phyloP scores from a whole-genome alignment of 2,329 filamentous ascomycete species.

The Colletotrichum sojae region DNA sequence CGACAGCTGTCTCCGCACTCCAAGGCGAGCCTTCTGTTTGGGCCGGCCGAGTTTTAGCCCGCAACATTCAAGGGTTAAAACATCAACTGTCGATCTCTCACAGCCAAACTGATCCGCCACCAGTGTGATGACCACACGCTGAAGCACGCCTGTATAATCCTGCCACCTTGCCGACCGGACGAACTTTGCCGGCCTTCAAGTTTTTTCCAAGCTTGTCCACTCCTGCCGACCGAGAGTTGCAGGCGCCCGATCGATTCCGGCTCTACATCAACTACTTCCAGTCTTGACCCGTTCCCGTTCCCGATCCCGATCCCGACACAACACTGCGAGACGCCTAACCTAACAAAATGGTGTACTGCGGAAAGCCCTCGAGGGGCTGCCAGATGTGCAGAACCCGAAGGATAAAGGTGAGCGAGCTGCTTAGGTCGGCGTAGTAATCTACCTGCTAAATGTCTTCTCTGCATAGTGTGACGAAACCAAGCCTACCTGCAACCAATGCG shows the following conservation, averaged over 20 bases:
- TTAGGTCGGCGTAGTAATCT: constrained; percentile 1
- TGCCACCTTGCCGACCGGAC: not conserved
- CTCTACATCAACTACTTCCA: too few species aligned
- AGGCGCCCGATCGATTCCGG: too few species aligned
- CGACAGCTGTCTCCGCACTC: constrained; percentile 5
- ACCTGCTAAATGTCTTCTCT: constrained; percentile 38
- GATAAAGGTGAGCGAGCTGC: constrained; percentile 74
- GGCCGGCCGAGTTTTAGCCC: constrained; percentile 19
- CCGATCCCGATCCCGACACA: not conserved
- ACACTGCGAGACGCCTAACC: not conserved
- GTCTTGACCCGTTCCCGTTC: too few species aligned
- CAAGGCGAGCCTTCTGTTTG: not conserved
- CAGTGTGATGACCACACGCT: constrained; percentile 20
- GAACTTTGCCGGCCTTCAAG: not conserved
- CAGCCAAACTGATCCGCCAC: constrained; percentile 17
- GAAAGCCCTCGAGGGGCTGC: constrained; percentile 77
- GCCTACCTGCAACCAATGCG: constrained; percentile 75
- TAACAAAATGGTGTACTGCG: constrained; percentile 73
- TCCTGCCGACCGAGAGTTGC: not conserved
- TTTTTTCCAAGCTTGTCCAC: not conserved
- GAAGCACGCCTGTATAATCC: not conserved
- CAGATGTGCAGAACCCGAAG: constrained; percentile 81
- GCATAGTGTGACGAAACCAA: constrained; percentile 76
- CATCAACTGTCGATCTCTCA: constrained; percentile 11
- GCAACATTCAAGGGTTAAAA: not conserved